phyloP scores from a whole-genome alignment of 2,329 filamentous ascomycete species.

The Sarocladium brachiariae region DNA sequence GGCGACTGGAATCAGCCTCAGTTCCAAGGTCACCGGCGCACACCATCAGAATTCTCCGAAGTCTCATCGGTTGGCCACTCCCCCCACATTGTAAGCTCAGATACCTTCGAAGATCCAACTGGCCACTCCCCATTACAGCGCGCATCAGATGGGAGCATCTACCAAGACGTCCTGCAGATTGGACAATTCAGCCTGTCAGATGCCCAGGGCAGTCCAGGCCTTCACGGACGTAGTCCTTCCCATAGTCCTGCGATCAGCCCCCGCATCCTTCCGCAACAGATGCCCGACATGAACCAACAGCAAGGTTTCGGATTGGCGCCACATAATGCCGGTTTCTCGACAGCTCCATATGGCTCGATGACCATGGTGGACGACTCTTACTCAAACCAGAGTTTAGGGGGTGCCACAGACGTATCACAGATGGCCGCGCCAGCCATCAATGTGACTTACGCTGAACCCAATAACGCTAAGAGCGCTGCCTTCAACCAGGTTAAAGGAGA shows the following conservation, averaged over 20 bases:
- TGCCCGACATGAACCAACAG: conserved; percentile 46
- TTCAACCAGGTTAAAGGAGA: conserved; percentile 50
- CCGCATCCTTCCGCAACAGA: conserved; percentile 49
- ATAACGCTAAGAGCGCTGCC: conserved; percentile 25
- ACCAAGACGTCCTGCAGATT: conserved; percentile 71
- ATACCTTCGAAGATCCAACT: conserved; percentile 68
- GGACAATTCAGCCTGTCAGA: conserved; percentile 76
- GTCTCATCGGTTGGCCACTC: conserved; percentile 78
- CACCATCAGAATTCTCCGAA: conserved; percentile 87
- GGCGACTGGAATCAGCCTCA: conserved; percentile 48
- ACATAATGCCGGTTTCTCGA: conserved; percentile 32
- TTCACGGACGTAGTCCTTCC: conserved; percentile 72
- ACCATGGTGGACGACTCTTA: conserved; percentile 41
- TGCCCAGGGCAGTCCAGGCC: conserved; percentile 56
- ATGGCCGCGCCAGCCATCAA: conserved; percentile 94
- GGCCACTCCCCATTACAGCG: conserved; percentile 75
- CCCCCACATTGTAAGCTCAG: conserved; percentile 70
- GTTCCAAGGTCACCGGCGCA: conserved; percentile 77
- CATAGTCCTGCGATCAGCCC: conserved; percentile 64
- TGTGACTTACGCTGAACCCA: conserved; percentile 83
- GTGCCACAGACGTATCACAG: conserved; percentile 56
- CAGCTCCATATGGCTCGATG: conserved; percentile 11
- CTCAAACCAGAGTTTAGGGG: conserved; percentile 41
- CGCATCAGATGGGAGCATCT: conserved; percentile 64
- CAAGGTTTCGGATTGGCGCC: conserved; percentile 36